phyloP scores from a whole-genome alignment of 192 early-diverging fungal species.

The Coemansia sp. region DNA sequence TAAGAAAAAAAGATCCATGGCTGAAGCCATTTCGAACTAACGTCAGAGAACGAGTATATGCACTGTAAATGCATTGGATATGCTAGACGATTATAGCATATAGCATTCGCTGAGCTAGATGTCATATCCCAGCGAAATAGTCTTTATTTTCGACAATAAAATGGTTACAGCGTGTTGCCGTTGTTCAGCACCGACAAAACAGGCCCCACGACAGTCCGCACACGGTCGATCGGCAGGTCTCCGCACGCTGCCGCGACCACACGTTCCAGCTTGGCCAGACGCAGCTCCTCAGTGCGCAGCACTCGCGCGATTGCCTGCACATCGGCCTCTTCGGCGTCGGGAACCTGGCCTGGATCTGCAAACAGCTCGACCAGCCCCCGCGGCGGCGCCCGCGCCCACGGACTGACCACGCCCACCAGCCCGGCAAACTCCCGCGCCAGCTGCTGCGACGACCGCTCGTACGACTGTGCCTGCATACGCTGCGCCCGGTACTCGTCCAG shows the following conservation, averaged over 20 bases:
- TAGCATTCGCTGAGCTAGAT: too few species aligned
- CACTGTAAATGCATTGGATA: too few species aligned
- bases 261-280: constrained; percentile 52
- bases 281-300: constrained; percentile 37
- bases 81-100: too few species aligned
- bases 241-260: constrained; percentile 52
- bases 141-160: too few species aligned
- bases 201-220: constrained; percentile 48
- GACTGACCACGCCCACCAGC: constrained; percentile 30
- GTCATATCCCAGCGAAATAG: too few species aligned
- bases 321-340: constrained; percentile 31
- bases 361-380: constrained; percentile 12
- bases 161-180: constrained; percentile 33
- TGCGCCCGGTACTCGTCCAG: constrained; percentile 33
- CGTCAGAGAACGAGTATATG: too few species aligned
- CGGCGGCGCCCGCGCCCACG: constrained; percentile 30
- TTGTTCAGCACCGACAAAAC: constrained; percentile 51
- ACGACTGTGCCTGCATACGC: constrained; percentile 11
- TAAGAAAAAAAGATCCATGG: too few species aligned
- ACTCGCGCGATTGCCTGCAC: constrained; percentile 26
- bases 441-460: constrained; percentile 19
- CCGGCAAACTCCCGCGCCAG: constrained; percentile 42
- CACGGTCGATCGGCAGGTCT: constrained; percentile 47
- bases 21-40: too few species aligned
- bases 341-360: not conserved